Base-by-base conservation (phyloP, 2,329 filamentous ascomycete genomes). In the Apiospora rasikravindrae region DNA sequence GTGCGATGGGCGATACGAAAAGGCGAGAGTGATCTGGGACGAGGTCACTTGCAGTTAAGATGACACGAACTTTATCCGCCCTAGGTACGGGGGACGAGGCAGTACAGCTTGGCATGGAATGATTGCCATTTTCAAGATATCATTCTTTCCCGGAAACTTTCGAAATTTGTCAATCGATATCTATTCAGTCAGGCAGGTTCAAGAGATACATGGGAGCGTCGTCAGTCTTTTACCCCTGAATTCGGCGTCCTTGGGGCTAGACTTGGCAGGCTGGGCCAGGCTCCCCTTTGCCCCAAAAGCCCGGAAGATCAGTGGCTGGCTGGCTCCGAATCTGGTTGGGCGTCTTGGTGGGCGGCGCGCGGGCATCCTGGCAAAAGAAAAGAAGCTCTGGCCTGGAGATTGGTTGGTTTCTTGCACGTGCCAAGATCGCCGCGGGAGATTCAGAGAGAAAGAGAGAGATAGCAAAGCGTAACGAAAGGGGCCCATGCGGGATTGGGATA, bases 151-250 rank as follows among this genome's bases (percentile, higher is more conserved):
- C 19, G 53, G 53, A 7, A 64, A 11, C 40, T 64, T 13, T 64
- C 33, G 57, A 29, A 29, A 40, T 19, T 37, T n/a, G 33, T 64
- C 57, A 37, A 40, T 64, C 57, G 19, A 40, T 49, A 40, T 64
- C 26, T 33, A 2, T 40, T 14, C 10, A 10, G 4, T 45, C 14
- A 22, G 44, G n/a, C 33, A 64, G 57, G 57, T 19, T 37, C 53
- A 61, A n/a, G 37, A 64, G 5, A 64, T 33, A n/a, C n/a, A n/a
- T n/a, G n/a, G n/a, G 11, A 61, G 53, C 57, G 57, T 64, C 57
- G 57, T 64, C 33, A 64, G 33, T 64, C 45, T 64, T 61, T 64
- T 64, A 37, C 57, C 57, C 57, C 57, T 64, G 57, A 64, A 24
- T 64, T 64, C 19, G 29, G 13, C 57, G 33, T 40, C 16, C 57